Base-by-base conservation (phyloP, 208 protist species). In the Hexamita inflata region DNA sequence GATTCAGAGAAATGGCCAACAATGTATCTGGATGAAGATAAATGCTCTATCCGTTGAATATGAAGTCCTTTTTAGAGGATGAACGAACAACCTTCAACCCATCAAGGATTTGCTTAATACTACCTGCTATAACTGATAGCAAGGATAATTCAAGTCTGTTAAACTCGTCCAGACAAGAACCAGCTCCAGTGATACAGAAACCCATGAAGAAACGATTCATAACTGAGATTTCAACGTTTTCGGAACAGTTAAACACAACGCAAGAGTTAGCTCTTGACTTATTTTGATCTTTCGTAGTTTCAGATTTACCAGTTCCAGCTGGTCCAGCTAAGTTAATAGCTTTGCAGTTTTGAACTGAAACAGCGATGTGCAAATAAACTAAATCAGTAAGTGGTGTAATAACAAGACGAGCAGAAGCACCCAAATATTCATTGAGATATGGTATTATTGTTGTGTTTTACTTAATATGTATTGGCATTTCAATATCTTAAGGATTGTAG, bases 341-440 rank as follows among this genome's bases (percentile, higher is more conserved):
- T 1, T 96, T 85, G 58, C 90, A 85, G 45, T 94, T 77, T 81
- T 94, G 90, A n/a, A 96, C 77, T 0, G 93, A 92, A 15, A 89
- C 88, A 9, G 94, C 96, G 28, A 97, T 84, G 19, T 92, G 96
- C 91, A 96, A 94, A 86, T 96, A 96, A 82, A 94, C 94, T 68
- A 91, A 89, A 83, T 95, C 92, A 0, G 94, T 96, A 32, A 96
- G 88, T 15, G 93, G 93, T 7, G 94, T 97, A 75, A 96, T 94
- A 64, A 97, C 94, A 32, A 98, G 87, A 39, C 94, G 89, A n/a
- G 90, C 87, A 59, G 92, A 87, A 30, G 88, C 88, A 38, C 94
- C 94, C 40, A 95, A 87, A 82, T 97, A 98, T 83, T 98, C 94
- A 81, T 96, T n/a, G n/a, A n/a, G n/a, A n/a, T n/a, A n/a, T n/a